Evolutionary conservation across 192 early-diverging fungal genomes (phyloP).

Genomic region (Gigaspora rosea): DNA sequence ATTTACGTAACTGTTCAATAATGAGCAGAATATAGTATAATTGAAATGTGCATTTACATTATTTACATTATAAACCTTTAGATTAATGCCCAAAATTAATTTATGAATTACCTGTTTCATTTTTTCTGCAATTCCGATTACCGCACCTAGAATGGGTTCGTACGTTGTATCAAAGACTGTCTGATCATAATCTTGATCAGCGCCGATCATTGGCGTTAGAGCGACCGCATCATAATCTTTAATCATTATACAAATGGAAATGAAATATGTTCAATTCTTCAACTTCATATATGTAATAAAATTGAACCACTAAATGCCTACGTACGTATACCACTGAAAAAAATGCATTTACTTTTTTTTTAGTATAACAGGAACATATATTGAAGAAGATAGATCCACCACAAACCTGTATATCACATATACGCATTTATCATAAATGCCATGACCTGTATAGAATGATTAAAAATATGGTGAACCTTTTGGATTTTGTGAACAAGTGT

Average conservation of each 20-base stretch:
- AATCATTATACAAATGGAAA: not conserved
- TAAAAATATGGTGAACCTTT: not conserved
- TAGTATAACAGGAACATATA: not conserved
- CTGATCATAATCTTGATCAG: constrained; percentile 71
- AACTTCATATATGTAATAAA: not conserved
- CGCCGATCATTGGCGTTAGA: constrained; percentile 54
- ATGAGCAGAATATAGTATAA: not conserved
- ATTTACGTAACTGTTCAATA: constrained; percentile 59
- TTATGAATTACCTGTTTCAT: constrained; percentile 44
- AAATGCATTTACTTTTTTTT: constrained; percentile 13
- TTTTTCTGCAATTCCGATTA: constrained; percentile 41
- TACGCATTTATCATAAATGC: constrained; percentile 52
- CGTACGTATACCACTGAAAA: constrained; percentile 58
- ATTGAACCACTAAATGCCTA: not conserved
- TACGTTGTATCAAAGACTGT: constrained; percentile 57
- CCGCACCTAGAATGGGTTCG: constrained; percentile 41
- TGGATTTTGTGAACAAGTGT: not conserved
- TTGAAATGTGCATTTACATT: not conserved
- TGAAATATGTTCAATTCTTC: not conserved
- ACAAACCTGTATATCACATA: constrained; percentile 52
- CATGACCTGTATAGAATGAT: constrained; percentile 45
- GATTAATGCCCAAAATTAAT: not conserved
- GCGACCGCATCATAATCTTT: constrained; percentile 79
- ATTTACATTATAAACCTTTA: not conserved
- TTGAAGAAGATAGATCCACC: not conserved